phyloP scores from a whole-genome alignment of 208 protist species.

The Trypanosoma caninum region DNA sequence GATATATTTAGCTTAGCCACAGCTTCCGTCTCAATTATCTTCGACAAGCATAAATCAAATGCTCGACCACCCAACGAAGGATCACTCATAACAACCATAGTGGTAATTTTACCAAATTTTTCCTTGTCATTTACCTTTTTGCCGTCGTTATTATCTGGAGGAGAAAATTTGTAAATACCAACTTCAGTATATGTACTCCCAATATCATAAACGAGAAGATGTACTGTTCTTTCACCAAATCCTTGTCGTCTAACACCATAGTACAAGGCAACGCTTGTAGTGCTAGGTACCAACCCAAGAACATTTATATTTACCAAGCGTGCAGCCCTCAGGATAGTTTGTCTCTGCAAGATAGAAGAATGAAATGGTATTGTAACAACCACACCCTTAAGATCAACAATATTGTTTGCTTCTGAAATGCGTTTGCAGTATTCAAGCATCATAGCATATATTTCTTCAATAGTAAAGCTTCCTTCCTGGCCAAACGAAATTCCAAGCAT shows the following conservation, averaged over 20 bases:
- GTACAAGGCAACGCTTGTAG: constrained; percentile 87
- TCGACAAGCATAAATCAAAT: constrained; percentile 89
- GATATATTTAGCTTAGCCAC: constrained; percentile 64
- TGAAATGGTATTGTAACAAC: constrained; percentile 92
- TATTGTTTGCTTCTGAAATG: constrained; percentile 49
- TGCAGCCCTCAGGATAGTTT: constrained; percentile 89
- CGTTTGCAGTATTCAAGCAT: constrained; percentile 66
- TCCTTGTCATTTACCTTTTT: constrained; percentile 33
- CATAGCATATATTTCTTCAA: constrained; percentile 88
- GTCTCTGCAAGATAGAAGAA: constrained; percentile 69
- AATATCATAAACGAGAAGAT: constrained; percentile 86
- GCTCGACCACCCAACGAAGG: constrained; percentile 76
- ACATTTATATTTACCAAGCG: constrained; percentile 75
- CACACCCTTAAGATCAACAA: constrained; percentile 48
- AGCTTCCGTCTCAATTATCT: constrained; percentile 84
- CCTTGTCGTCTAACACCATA: constrained; percentile 80
- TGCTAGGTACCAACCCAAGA: constrained; percentile 90
- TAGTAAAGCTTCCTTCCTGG: constrained; percentile 51
- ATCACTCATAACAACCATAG: constrained; percentile 72
- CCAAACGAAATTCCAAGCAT: constrained; percentile 49
- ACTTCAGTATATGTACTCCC: constrained; percentile 85
- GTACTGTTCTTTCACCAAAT: constrained; percentile 66
- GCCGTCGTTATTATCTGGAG: constrained; percentile 23
- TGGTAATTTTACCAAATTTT: constrained; percentile 72
- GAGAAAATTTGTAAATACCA: constrained; percentile 82